Evolutionary conservation across 1,284 basidiomycete genomes (phyloP).

Genomic region (Phellopilus nigrolimitatus): DNA sequence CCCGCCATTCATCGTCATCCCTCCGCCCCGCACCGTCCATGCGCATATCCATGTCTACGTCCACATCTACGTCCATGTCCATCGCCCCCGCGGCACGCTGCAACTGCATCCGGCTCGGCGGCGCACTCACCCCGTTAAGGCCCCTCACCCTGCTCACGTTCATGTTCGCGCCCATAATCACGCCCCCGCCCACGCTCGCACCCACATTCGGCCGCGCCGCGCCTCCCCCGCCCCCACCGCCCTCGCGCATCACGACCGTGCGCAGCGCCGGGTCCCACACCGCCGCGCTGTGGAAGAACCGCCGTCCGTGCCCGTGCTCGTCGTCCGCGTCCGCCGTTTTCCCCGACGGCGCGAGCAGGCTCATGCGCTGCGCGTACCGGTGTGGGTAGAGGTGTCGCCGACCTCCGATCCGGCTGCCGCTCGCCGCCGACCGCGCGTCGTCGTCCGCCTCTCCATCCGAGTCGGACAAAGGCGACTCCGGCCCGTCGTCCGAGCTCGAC

Average conservation of each 20-base stretch:
- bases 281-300: conserved; percentile 54
- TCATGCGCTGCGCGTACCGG: conserved; percentile 52
- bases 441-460: no score
- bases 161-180: not conserved
- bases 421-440: conserved; percentile 37
- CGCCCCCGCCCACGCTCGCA: no score
- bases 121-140: not conserved
- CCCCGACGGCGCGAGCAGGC: conserved; percentile 55
- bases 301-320: conserved; percentile 28
- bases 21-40: not conserved
- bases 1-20: conserved; percentile 5
- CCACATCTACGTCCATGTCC: conserved; percentile 5
- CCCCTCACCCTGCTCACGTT: not conserved
- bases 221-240: no score
- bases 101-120: not conserved
- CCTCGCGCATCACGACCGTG: conserved; percentile 17
- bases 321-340: conserved; percentile 24
- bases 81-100: not conserved
- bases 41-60: conserved; percentile 3
- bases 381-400: conserved; percentile 31
- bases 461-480: conserved; percentile 42
- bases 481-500: conserved; percentile 36
- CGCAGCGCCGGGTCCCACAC: conserved; percentile 34
- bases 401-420: conserved; percentile 28
- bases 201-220: no score